Evolutionary conservation across 805 yeast species (phyloP), one percentile per base, ranked within the genome.

Genomic region (Metschnikowia picachoensis): DNA sequence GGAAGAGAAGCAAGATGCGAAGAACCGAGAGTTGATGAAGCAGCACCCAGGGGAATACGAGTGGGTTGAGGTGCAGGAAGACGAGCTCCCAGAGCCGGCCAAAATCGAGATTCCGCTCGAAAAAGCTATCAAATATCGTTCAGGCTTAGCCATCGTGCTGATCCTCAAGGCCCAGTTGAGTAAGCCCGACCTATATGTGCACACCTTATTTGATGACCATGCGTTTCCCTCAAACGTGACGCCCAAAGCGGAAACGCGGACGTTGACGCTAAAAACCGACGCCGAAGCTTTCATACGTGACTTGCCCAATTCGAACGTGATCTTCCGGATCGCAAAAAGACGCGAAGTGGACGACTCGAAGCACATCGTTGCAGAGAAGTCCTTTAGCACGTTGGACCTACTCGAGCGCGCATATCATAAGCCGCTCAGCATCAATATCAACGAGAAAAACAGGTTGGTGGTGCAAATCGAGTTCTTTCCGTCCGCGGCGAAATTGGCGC

Each of bases 281-380:
- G 85, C 82, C 16, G 79, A 75, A 49, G 78, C 78, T 0, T 85
- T 85, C 53, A 72, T 87, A 41, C 78, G 95, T 62, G 94, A 87
- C 61, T 72, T 87, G 56, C 76, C 77, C 35, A 74, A 85, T 60
- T 83, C 90, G 32, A 70, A 64, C 39, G 52, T 79, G 36, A 64
- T 79, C 32, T 66, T 87, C 52, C 74, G 92, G 61, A 60, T 82
- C n/a, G 64, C 86, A 1, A 77, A 74, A 46, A 76, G 70, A 43
- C 73, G 71, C 15, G 71, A 73, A 30, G 80, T 79, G 12, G 72
- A 64, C 28, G 67, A 67, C 17, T 62, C 66, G 9, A 73, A 73
- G 37, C 82, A 83, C 33, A 59, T 87, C 28, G 47, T 80, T 16
- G 67, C 72, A 4, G 87, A 83, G 55, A 68, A 68, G 46, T 61